A percentile compares a stretch with the other conserved stretches of the same genome.
phyloP scores from a whole-genome alignment of 2,329 filamentous ascomycete species.

The Exophiala alcalophila region DNA sequence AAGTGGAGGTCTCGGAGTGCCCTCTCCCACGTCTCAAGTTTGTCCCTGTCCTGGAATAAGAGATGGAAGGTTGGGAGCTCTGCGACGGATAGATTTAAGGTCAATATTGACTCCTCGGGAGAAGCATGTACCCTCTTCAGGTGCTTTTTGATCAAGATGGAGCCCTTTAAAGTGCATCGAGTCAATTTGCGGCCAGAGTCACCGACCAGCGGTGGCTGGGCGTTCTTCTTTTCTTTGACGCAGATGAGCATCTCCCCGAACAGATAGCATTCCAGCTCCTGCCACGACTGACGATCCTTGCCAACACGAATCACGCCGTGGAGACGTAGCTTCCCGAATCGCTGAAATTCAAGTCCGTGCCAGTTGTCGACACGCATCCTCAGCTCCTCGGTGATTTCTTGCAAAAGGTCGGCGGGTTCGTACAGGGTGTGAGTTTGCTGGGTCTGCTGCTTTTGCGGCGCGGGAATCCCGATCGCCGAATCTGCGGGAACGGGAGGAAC shows the following conservation, averaged over 20 bases:
- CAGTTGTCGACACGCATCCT: conserved; percentile 92
- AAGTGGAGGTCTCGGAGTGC: conserved; percentile 80
- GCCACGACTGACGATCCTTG: conserved; percentile 95
- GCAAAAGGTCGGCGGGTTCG: conserved; percentile 71
- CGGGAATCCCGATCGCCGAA: conserved; percentile 48
- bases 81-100: conserved; percentile 82
- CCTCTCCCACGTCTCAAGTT: conserved; percentile 87
- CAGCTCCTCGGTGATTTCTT: conserved; percentile 82
- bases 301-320: conserved; percentile 89
- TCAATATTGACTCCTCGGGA: conserved; percentile 76
- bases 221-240: conserved; percentile 89
- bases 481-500: conserved; percentile 48
- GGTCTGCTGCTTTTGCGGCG: conserved; percentile 34
- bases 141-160: conserved; percentile 97
- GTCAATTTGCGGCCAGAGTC: conserved; percentile 60
- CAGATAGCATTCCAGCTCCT: conserved; percentile 93
- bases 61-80: conserved; percentile 94
- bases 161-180: conserved; percentile 89
- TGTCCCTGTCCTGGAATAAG: conserved; percentile 76
- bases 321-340: conserved; percentile 86
- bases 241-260: conserved; percentile 99
- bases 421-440: conserved; percentile 41
- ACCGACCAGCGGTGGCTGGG: conserved; percentile 65
- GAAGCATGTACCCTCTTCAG: conserved; percentile 79
- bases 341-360: conserved; percentile 84